Conservation (phyloP, 2,329 filamentous ascomycete species). For the Venturia aucupariae region DNA sequence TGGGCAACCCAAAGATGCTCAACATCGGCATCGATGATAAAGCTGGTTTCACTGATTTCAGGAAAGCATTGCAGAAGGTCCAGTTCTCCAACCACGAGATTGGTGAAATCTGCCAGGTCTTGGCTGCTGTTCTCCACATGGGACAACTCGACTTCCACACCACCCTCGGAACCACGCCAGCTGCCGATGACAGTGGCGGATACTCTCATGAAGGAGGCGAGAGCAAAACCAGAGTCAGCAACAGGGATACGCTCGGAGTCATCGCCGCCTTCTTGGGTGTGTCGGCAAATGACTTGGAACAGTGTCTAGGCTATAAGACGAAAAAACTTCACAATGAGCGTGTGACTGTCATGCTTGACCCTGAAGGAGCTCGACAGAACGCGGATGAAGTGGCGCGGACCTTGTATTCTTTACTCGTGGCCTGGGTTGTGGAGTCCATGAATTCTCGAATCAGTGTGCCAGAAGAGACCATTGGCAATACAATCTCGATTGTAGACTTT, state of each 20-base stretch:
- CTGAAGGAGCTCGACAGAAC: constrained; percentile 78
- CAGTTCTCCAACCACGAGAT: constrained; percentile 92
- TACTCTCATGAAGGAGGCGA: constrained; percentile 93
- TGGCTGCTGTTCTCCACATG: constrained; percentile 92
- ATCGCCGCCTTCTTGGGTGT: constrained; percentile 94
- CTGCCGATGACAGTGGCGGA: constrained; percentile 84
- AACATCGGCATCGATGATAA: constrained; percentile 95
- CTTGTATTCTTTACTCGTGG: constrained; percentile 85
- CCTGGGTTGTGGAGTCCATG: constrained; percentile 85
- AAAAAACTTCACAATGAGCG: constrained; percentile 94
- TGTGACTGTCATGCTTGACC: constrained; percentile 97
- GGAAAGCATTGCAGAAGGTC: constrained; percentile 85
- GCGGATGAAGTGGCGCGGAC: constrained; percentile 91
- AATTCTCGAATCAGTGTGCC: constrained; percentile 82
- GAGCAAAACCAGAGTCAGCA: constrained; percentile 77
- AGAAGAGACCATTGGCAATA: constrained; percentile 86
- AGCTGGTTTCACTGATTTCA: constrained; percentile 95
- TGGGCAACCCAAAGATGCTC: constrained; percentile 91
- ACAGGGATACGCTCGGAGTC: constrained; percentile 78
- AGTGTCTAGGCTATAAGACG: constrained; percentile 86
- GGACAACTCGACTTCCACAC: constrained; percentile 92
- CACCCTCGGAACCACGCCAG: constrained; percentile 66
- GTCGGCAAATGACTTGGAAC: constrained; percentile 69
- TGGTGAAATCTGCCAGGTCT: constrained; percentile 89
- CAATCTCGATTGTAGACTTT: constrained; percentile 90